A percentile compares a stretch with the other conserved stretches of the same genome.
Conservation (phyloP, 352 stramenopile species). For the Achlya hypogyna region DNA sequence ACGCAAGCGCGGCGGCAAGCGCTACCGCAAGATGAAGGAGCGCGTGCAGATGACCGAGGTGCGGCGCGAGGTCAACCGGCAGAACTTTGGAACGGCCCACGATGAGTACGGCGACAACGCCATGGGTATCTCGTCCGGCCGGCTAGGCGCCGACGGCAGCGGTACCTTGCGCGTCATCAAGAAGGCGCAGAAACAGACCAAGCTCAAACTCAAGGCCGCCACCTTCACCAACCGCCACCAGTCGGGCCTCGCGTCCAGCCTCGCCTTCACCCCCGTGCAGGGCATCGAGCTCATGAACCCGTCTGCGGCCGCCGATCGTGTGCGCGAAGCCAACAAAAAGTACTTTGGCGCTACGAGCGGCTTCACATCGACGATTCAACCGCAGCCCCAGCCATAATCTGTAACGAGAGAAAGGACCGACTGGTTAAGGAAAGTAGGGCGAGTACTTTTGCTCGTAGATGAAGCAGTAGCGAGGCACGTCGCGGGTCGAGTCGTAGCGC, state of each 20-base stretch:
- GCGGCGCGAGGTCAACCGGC: constrained; percentile 93
- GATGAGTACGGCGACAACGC: constrained; percentile 97
- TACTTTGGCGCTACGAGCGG: constrained; percentile 94
- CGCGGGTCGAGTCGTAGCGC: constrained; percentile 27
- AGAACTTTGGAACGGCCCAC: constrained; percentile 89
- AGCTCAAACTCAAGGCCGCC: constrained; percentile 88
- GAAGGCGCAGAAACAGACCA: constrained; percentile 88
- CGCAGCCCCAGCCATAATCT: constrained; percentile 1
- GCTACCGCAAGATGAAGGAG: constrained; percentile 96
- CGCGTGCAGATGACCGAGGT: constrained; percentile 96
- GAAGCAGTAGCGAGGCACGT: constrained; percentile 36
- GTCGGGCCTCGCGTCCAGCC: constrained; percentile 89
- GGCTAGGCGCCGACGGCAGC: constrained; percentile 84
- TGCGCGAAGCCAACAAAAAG: constrained; percentile 94
- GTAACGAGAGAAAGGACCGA: too few species aligned
- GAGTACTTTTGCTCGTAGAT: constrained; percentile 64
- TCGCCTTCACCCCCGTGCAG: constrained; percentile 97
- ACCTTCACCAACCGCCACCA: constrained; percentile 70
- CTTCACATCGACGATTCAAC: constrained; percentile 46
- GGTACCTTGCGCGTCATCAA: constrained; percentile 78
- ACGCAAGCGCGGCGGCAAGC: constrained; percentile 90
- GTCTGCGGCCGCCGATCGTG: constrained; percentile 85
- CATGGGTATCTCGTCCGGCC: constrained; percentile 94
- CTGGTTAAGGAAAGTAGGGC: constrained; percentile 27
- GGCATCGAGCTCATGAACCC: constrained; percentile 97